Conservation (phyloP, 2,329 filamentous ascomycete genomes). For the Teratosphaeria nubilosa region DNA sequence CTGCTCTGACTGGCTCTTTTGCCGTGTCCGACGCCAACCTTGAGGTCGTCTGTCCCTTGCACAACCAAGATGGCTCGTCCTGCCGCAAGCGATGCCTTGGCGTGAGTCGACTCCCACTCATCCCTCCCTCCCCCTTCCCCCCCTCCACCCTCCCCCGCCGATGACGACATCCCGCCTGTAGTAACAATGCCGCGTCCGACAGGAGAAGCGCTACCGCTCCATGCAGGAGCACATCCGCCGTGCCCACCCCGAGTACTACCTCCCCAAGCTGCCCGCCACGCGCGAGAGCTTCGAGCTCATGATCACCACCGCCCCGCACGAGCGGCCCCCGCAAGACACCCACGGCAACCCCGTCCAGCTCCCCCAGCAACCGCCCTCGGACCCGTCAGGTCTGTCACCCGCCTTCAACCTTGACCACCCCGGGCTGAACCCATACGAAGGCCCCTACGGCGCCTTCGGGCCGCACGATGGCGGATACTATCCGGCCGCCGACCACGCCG, state of each 20-base stretch:
- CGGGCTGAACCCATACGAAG: constrained; percentile 27
- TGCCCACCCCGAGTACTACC: constrained; percentile 94
- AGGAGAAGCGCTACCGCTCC: constrained; percentile 94
- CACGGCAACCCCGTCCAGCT: constrained; percentile 23
- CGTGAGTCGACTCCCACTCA: too few relatives aligned
- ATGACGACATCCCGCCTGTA: constrained; percentile 4
- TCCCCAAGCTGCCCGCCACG: constrained; percentile 92
- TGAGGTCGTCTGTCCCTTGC: constrained; percentile 92
- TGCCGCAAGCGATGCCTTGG: constrained; percentile 97
- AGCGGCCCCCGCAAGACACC: constrained; percentile 47
- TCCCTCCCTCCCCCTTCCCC: constrained; percentile 2
- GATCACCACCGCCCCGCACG: constrained; percentile 80
- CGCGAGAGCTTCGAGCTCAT: constrained; percentile 96
- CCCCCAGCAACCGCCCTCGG: constrained; percentile 15
- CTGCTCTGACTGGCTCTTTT: constrained; percentile 68
- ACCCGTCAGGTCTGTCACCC: constrained; percentile 29
- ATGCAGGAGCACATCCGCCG: constrained; percentile 99
- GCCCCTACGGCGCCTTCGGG: constrained; percentile 20
- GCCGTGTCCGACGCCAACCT: constrained; percentile 86
- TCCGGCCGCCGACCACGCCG: constrained; percentile 45
- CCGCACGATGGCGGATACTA: constrained; percentile 35
- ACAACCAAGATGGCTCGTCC: constrained; percentile 90
- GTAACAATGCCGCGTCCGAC: constrained; percentile 27
- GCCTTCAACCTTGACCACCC: constrained; percentile 23
- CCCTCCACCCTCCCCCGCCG: neutral